Percentiles rank a stretch among this genome's conserved stretches.
Evolutionary conservation across 331 rosid species (phyloP).

Genomic region (Telfairia occidentalis): DNA sequence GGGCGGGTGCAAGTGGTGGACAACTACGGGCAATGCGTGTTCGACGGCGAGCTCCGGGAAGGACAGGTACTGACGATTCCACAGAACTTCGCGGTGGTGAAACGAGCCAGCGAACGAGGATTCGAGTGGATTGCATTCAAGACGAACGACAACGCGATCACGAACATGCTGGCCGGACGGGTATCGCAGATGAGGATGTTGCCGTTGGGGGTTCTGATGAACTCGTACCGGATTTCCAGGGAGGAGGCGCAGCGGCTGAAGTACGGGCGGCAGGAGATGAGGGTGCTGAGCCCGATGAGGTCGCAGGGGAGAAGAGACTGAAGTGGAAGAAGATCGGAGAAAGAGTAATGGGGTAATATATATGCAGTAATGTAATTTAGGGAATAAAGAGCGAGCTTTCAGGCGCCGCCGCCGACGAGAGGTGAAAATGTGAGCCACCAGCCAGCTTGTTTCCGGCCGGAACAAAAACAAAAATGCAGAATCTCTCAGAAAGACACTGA

Average conservation of each 20-base stretch:
- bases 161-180: constrained; percentile 10
- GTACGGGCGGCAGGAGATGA: constrained; percentile 5
- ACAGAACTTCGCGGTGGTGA: constrained; percentile 12
- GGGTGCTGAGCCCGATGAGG: constrained; percentile 5
- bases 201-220: constrained; percentile 4
- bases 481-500: constrained; percentile 1
- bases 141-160: constrained; percentile 12
- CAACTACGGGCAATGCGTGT: constrained; percentile 3
- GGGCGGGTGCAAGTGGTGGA: constrained; percentile 16
- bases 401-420: background rate
- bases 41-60: constrained; percentile 13
- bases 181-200: background rate
- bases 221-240: background rate
- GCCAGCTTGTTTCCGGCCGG: background rate
- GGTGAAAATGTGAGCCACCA: too few species aligned
- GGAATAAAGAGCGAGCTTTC: constrained; percentile 7
- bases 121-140: constrained; percentile 20
- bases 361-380: constrained; percentile 1
- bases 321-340: background rate
- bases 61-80: constrained; percentile 14
- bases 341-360: background rate
- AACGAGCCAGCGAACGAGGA: constrained; percentile 8
- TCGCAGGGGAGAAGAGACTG: constrained; percentile 1
- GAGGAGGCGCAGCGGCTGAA: constrained; percentile 18
- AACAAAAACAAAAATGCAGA: background rate